phyloP scores from a whole-genome alignment of 805 yeast genomes.

The Kodamaea restingae region DNA sequence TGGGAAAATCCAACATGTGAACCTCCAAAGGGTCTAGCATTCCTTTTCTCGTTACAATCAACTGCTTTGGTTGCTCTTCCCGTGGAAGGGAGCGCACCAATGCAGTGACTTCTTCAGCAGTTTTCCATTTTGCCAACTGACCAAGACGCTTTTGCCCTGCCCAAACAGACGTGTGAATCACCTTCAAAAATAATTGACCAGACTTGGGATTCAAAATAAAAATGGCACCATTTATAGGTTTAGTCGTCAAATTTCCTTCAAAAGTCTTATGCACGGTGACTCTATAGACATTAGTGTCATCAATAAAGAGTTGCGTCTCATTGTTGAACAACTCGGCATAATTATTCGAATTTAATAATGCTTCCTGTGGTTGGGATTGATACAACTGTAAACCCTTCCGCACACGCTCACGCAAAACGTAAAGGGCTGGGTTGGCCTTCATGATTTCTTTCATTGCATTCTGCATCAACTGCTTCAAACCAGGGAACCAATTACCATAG shows the following conservation, averaged over 20 bases:
- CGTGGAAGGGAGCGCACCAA: conserved; percentile 81
- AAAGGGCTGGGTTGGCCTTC: conserved; percentile 92
- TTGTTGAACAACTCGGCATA: conserved; percentile 85
- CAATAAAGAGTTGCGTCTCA: conserved; percentile 82
- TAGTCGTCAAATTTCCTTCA: conserved; percentile 89
- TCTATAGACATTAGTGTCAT: conserved; percentile 91
- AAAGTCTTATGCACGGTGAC: conserved; percentile 87
- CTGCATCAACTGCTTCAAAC: conserved; percentile 82
- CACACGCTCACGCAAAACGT: conserved; percentile 87
- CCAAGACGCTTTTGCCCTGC: conserved; percentile 93
- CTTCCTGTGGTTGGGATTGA: conserved; percentile 91
- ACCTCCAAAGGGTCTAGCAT: conserved; percentile 93
- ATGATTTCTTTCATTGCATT: conserved; percentile 90
- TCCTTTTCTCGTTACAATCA: conserved; percentile 86
- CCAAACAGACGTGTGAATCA: conserved; percentile 94
- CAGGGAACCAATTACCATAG: conserved; percentile 97
- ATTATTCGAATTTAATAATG: conserved; percentile 82
- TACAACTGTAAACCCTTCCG: conserved; percentile 91
- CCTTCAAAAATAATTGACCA: conserved; percentile 84
- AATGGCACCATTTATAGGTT: conserved; percentile 90
- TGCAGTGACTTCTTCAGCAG: conserved; percentile 96
- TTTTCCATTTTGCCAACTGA: conserved; percentile 95
- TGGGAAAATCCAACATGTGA: conserved; percentile 95
- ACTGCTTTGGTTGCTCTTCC: conserved; percentile 92
- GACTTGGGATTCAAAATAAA: conserved; percentile 86